These are phyloP conservation scores for Calophaca sinica DNA, from an alignment of 306 rosid species.

Conservation along the genomic window DNA sequence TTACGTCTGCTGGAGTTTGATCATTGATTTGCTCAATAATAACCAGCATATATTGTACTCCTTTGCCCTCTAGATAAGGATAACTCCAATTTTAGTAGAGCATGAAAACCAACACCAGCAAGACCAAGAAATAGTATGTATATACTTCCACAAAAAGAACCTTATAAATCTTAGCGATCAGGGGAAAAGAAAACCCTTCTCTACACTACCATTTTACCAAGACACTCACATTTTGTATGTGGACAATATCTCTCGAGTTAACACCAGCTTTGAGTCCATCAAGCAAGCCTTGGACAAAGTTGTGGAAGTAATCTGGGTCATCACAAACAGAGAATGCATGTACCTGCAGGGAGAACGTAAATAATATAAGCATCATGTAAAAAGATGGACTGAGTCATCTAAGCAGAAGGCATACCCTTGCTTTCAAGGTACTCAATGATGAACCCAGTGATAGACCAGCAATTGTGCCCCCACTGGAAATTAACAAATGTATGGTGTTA, in stretches of 20 bases:
- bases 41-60: background rate
- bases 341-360: constrained; percentile 60
- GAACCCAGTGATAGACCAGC: constrained; percentile 92
- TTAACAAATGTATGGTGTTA: constrained; percentile 37
- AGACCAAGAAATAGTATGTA: constrained; percentile 30
- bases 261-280: constrained; percentile 85
- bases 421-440: constrained; percentile 76
- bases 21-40: constrained; percentile 18
- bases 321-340: constrained; percentile 88
- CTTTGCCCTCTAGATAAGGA: constrained; percentile 1
- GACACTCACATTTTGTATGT: constrained; percentile 76
- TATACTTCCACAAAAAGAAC: constrained; percentile 30
- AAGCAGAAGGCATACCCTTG: constrained; percentile 69
- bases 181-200: background rate
- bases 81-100: constrained; percentile 24
- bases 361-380: constrained; percentile 28
- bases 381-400: constrained; percentile 36
- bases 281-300: constrained; percentile 82
- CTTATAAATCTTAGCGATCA: background rate
- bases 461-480: constrained; percentile 85
- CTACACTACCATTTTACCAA: constrained; percentile 29
- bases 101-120: constrained; percentile 34
- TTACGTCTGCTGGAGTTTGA: constrained; percentile 1
- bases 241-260: constrained; percentile 70
- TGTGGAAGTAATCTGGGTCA: constrained; percentile 86